Conservation (phyloP, 345 rosid species). For the Geranium brycei region DNA sequence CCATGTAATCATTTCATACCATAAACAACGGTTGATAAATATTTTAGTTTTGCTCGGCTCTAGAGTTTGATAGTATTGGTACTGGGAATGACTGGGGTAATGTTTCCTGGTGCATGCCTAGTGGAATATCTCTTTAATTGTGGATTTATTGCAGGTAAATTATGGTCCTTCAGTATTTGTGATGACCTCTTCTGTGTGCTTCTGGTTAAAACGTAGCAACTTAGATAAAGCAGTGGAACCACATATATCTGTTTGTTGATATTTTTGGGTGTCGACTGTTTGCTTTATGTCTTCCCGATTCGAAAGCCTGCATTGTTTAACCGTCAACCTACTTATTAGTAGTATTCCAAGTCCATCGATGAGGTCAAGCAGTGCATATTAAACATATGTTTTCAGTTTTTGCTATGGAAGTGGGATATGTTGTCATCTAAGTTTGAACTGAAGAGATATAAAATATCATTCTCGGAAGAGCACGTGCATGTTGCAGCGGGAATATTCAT, state of each 20-base stretch:
- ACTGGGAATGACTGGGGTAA: neutral
- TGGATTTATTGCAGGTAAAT: neutral
- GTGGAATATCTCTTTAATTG: too few relatives aligned
- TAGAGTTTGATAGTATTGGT: neutral
- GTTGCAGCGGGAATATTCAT: neutral
- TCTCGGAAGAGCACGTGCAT: neutral
- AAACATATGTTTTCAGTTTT: neutral
- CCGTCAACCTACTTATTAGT: neutral
- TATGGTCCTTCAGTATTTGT: neutral
- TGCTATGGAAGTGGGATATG: neutral
- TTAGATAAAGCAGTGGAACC: neutral
- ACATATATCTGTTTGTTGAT: neutral
- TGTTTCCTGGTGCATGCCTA: too few relatives aligned
- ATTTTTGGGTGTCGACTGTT: neutral
- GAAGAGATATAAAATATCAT: neutral
- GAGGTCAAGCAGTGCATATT: neutral
- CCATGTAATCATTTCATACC: constrained; percentile 1
- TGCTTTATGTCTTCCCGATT: neutral
- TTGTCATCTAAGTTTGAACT: neutral
- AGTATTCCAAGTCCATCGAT: neutral
- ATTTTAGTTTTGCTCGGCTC: neutral
- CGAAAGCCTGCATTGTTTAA: neutral
- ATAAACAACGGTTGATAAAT: neutral
- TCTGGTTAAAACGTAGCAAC: constrained; percentile 1
- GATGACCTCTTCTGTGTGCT: neutral